Evolutionary conservation across 2,329 filamentous ascomycete genomes (phyloP).

Genomic region (Diaporthe destruens): DNA sequence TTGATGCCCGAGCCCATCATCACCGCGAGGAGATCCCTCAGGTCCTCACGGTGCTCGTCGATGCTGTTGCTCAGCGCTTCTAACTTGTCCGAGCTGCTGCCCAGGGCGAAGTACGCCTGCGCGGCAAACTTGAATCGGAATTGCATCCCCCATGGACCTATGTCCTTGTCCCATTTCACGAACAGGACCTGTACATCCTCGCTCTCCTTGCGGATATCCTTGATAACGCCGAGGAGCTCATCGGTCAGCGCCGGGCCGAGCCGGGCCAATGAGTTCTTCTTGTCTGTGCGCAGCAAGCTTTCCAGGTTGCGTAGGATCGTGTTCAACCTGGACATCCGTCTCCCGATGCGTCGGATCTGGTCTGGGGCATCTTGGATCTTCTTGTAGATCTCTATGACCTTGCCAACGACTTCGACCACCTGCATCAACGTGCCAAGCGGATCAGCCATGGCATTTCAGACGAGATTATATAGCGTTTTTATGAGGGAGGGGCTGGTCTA

Average conservation of each 20-base stretch:
- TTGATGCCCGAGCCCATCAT: constrained; percentile 40
- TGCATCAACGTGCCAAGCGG: constrained; percentile 44
- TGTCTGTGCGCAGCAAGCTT: constrained; percentile 43
- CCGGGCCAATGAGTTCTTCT: constrained; percentile 16
- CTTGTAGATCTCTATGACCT: constrained; percentile 44
- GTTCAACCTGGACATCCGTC: constrained; percentile 44
- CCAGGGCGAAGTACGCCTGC: constrained; percentile 45
- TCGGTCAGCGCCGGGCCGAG: constrained; percentile 6
- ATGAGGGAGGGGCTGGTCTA: not conserved
- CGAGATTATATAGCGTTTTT: not conserved
- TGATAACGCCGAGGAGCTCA: constrained; percentile 42
- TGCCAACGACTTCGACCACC: constrained; percentile 44
- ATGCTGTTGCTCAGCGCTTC: constrained; percentile 44
- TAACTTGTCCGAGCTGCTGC: constrained; percentile 46
- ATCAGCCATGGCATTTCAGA: constrained; percentile 10
- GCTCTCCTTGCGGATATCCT: constrained; percentile 44
- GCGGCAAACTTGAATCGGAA: constrained; percentile 44
- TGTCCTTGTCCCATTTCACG: constrained; percentile 45
- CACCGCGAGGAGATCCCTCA: constrained; percentile 42
- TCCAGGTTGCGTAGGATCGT: constrained; percentile 43
- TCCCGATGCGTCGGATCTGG: constrained; percentile 45
- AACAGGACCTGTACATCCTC: constrained; percentile 45
- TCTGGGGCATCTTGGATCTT: constrained; percentile 45
- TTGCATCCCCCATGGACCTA: constrained; percentile 42
- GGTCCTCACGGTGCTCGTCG: constrained; percentile 39